A percentile compares a stretch with the other conserved stretches of the same genome.
Conservation (phyloP, 2,329 filamentous ascomycete genomes). For the Phyllosticta paracitricarpa region DNA sequence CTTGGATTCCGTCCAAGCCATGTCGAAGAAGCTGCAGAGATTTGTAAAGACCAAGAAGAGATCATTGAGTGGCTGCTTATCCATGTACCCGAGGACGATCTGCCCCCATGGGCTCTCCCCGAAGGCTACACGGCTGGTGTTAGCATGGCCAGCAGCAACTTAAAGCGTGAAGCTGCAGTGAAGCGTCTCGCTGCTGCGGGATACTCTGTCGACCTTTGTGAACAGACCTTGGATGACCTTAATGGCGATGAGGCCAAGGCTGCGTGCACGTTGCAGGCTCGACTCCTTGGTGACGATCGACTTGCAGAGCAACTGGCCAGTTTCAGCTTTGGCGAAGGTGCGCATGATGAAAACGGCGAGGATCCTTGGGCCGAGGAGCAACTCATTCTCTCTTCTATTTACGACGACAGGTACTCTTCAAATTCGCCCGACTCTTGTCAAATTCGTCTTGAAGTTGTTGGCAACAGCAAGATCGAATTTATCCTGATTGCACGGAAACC, state of each 20-base stretch:
- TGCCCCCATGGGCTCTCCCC: conserved; percentile 86
- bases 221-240: conserved; percentile 62
- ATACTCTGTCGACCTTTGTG: conserved; percentile 76
- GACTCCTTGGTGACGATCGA: conserved; percentile 42
- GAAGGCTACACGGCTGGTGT: conserved; percentile 88
- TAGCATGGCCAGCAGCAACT: conserved; percentile 69
- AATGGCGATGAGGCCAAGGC: conserved; percentile 64
- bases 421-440: conserved; percentile 56
- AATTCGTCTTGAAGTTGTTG: conserved; percentile 50
- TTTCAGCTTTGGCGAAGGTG: conserved; percentile 33
- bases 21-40: conserved; percentile 72
- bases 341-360: conserved; percentile 24
- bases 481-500: conserved; percentile 60
- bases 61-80: conserved; percentile 92
- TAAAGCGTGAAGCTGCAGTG: conserved; percentile 71
- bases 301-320: conserved; percentile 16
- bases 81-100: conserved; percentile 91
- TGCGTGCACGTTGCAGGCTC: conserved; percentile 67
- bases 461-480: conserved; percentile 35
- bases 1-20: conserved; percentile 85
- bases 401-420: conserved; percentile 51
- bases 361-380: conserved; percentile 80
- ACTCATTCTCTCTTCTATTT: conserved; percentile 74
- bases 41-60: conserved; percentile 88
- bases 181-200: conserved; percentile 73